phyloP scores from a whole-genome alignment of 2,329 filamentous ascomycete species.

The Aspergillus phoenicis region DNA sequence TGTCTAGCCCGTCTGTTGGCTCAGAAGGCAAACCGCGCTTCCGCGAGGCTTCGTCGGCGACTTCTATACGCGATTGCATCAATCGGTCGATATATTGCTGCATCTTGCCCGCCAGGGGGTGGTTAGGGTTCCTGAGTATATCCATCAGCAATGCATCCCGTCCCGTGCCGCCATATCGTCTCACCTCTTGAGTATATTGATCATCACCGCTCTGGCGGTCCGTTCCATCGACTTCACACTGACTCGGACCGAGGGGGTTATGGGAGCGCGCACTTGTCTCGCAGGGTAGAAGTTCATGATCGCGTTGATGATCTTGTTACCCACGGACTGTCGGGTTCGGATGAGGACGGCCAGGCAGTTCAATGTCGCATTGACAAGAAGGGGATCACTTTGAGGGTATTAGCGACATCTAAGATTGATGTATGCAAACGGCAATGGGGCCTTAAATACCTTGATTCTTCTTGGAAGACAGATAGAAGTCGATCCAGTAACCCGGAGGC shows the following conservation, averaged over 20 bases:
- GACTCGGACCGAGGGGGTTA: slow-evolving; percentile 78
- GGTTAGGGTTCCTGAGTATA: slow-evolving; percentile 70
- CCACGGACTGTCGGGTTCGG: slow-evolving; percentile 76
- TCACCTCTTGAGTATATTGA: slow-evolving; percentile 79
- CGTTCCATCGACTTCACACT: slow-evolving; percentile 93
- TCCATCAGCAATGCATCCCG: slow-evolving; percentile 24
- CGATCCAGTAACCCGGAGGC: slow-evolving; percentile 87
- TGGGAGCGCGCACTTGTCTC: slow-evolving; percentile 72
- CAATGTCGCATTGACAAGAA: slow-evolving; percentile 86
- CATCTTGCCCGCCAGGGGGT: slow-evolving; percentile 74
- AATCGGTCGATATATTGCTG: slow-evolving; percentile 85
- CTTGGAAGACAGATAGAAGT: slow-evolving; percentile 81
- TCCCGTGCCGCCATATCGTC: slow-evolving; percentile 20
- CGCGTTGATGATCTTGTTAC: slow-evolving; percentile 81
- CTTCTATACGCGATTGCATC: slow-evolving; percentile 73
- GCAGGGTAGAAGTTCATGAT: slow-evolving; percentile 91
- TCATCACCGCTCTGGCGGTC: slow-evolving; percentile 79
- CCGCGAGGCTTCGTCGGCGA: slow-evolving; percentile 73
- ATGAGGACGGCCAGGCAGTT: slow-evolving; percentile 85
- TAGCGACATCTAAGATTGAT: slow-evolving; percentile 7
- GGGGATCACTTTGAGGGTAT: slow-evolving; percentile 66
- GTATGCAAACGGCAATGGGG: neutral
- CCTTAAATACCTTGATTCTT: slow-evolving; percentile 70
- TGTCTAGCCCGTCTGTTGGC: slow-evolving; percentile 71
- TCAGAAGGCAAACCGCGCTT: slow-evolving; percentile 76